A percentile compares a stretch with the other conserved stretches of the same genome.
These are phyloP conservation scores for Tolypocladium tropicale DNA, from an alignment of 2,329 filamentous ascomycete genomes.

Conservation along the genomic window DNA sequence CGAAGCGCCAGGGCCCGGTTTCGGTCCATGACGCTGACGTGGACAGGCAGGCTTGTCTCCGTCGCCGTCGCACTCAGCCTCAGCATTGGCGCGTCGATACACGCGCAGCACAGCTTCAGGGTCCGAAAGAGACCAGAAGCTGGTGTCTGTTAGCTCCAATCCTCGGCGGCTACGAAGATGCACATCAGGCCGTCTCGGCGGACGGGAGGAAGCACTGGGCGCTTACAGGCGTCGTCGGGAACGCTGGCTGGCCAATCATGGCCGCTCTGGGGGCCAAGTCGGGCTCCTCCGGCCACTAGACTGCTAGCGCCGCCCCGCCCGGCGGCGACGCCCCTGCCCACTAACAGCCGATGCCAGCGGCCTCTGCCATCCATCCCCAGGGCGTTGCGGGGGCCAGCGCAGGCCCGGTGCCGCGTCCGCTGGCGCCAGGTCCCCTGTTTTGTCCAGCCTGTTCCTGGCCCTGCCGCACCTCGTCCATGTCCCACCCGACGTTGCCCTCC, in stretches of 20 bases:
- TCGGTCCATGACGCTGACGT: background rate
- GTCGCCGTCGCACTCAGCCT: background rate
- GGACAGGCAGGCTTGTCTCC: background rate
- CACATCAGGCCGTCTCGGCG: background rate
- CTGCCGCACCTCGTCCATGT: no score
- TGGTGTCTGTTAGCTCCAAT: background rate
- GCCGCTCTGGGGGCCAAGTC: background rate
- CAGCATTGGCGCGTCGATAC: background rate
- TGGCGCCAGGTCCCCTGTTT: constrained; percentile 5
- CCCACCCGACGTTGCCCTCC: background rate
- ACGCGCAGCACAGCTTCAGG: background rate
- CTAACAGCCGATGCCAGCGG: background rate
- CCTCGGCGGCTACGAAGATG: background rate
- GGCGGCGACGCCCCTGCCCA: background rate
- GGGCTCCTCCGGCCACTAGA: background rate
- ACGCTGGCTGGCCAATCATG: background rate
- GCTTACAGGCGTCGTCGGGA: background rate
- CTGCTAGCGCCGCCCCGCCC: background rate
- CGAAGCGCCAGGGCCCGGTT: background rate
- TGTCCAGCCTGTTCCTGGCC: background rate
- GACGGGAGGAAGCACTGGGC: background rate
- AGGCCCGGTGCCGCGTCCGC: background rate
- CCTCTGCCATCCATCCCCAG: no score
- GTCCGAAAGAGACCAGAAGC: background rate
- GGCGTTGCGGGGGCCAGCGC: no score